phyloP scores from a whole-genome alignment of 2,329 filamentous ascomycete genomes.

The Trichoderma pleuroti region DNA sequence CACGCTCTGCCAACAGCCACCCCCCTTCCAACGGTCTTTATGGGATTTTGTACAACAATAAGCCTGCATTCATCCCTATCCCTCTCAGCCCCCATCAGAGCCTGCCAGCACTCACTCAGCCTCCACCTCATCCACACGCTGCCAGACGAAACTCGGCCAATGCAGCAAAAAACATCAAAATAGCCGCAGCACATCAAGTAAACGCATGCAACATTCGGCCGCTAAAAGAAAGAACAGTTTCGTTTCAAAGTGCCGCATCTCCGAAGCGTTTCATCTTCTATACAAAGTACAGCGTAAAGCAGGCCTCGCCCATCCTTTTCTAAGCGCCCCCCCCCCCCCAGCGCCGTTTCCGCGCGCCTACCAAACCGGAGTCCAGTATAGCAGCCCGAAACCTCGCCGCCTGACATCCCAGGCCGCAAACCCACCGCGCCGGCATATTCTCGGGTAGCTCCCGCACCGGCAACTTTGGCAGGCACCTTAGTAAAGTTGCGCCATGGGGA shows the following conservation, averaged over 20 bases:
- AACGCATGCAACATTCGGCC: background rate
- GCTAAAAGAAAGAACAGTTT: background rate
- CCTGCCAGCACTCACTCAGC: background rate
- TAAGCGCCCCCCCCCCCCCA: background rate
- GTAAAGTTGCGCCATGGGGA: background rate
- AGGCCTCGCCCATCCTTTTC: too few species aligned
- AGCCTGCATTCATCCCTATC: background rate
- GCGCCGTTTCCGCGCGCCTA: conserved; percentile 6
- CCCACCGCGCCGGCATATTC: background rate
- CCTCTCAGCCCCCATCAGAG: background rate
- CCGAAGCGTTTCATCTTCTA: background rate
- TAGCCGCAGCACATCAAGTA: background rate
- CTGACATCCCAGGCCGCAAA: conserved; percentile 1
- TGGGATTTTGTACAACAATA: background rate
- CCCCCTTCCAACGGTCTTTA: background rate
- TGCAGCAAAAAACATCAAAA: background rate
- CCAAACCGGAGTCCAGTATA: background rate
- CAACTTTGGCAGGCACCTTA: background rate
- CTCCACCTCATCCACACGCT: background rate
- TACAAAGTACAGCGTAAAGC: background rate
- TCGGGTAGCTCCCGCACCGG: background rate
- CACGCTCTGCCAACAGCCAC: background rate
- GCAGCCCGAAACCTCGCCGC: background rate
- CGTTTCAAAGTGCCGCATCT: background rate
- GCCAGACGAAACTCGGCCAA: background rate